Evolutionary conservation across 225 moss, liverwort and hornwort species (phyloP), one percentile per base, ranked within the genome.

Genomic region (Physcomitrellopsis africana): DNA sequence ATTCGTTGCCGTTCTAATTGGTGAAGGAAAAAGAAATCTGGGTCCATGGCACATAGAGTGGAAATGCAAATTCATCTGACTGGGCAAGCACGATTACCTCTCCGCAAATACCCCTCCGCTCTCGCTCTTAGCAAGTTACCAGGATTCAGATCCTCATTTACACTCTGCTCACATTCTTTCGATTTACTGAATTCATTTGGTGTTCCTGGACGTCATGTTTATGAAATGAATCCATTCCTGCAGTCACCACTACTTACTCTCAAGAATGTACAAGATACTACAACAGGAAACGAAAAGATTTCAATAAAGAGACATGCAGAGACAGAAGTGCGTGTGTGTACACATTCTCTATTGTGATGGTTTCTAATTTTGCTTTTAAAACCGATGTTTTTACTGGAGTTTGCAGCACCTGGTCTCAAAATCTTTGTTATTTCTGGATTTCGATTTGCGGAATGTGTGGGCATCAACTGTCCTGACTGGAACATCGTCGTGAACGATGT

Each of bases 401-500:
- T 55, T 27, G 12, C n/a, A 9, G 29, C 18, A 7, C 3, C 15
- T 55, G 54, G 17, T 18, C 18, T n/a, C 16, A 54, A 5, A 60
- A 29, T 27, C 19, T 59, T 0, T 29, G 5, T 14, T 60, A 27
- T 11, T 13, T 32, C 62, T 56, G 15, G 42, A 1, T 16, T 42
- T 1, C 3, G 22, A 58, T 18, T 18, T 15, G 47, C 68, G 59
- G 68, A 76, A 54, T 44, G 10, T 29, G 0, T 80, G 73, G 68
- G 61, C 29, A 24, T 37, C 20, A 67, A 80, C 19, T 56, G 74
- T 46, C 47, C 26, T 5, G 60, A 67, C 5, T 73, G 73, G 47
- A 65, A 37, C 48, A 57, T 8, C 20, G 41, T 68, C 11, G 0
- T 80, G 20, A 80, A 52, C 60, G 15, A 54, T 14, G 44, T 26